Base-by-base conservation (phyloP, 1,284 basidiomycete species). In the Rhizoctonia solani region DNA sequence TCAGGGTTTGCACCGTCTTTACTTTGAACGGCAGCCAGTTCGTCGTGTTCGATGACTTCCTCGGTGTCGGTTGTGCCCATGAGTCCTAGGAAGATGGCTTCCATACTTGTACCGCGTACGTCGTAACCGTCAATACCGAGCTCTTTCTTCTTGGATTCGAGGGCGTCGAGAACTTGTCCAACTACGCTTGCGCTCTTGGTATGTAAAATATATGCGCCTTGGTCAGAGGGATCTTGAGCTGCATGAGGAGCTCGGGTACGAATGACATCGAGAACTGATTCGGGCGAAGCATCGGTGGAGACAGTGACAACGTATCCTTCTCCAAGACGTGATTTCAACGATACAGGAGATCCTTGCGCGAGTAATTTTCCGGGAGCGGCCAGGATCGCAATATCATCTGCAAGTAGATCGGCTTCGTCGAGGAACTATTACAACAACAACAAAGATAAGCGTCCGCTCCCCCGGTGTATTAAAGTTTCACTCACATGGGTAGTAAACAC, bases 361-460 rank as follows among this genome's bases (percentile, higher is more conserved):
- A 92, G 82, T 1, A 91, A 78, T 71, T 86, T 87, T 8, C 90
- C 90, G 2, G 90, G 90, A 0, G 88, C 84, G 23, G 87, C 86
- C 3, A 93, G 79, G 54, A 92, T 87, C 0, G 87, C 87, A 54
- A 93, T 89, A 11, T 84, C 80, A 71, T 92, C 90, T 0, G 86
- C 90, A 8, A 93, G 78, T 14, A 92, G 79, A 73, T 92, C 90
- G 0, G 89, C 89, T 76, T 93, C 90, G 71, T 93, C 90, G 3
- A 92, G 80, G 76, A 91, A 89, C 82, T 86, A 71, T 16, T 46
- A n/a, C 16, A 13, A 70, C 14, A 68, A 19, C 25, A 74, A 19
- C 44, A 55, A 29, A 44, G 27, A 68, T 32, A 27, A 29, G 14
- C 53, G 21, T 52, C 29, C 41, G 23, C 16, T 47, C 16, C 34